Evolutionary conservation across 2,329 filamentous ascomycete genomes (phyloP).

Genomic region (Fusarium penzigii): DNA sequence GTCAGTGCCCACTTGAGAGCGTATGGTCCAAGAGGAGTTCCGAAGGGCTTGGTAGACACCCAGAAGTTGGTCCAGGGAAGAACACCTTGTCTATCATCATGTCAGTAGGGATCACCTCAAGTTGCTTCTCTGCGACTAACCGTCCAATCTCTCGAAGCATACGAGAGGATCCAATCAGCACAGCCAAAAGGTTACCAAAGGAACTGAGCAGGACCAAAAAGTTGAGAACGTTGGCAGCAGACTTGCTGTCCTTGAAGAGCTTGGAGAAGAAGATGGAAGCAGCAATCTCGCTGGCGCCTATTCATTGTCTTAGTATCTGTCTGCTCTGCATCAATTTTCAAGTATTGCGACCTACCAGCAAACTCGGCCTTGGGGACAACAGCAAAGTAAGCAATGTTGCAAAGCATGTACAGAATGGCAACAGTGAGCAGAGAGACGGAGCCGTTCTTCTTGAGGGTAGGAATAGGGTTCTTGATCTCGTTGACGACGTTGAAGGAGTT

Average conservation of each 20-base stretch:
- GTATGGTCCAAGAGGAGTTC: slow-evolving; percentile 62
- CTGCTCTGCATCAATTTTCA: too few species aligned
- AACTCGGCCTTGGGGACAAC: slow-evolving; percentile 53
- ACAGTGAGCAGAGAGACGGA: slow-evolving; percentile 52
- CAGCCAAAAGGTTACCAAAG: slow-evolving; percentile 59
- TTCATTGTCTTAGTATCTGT: neutral
- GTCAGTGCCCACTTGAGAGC: slow-evolving; percentile 58
- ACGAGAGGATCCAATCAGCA: slow-evolving; percentile 55
- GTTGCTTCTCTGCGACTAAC: slow-evolving; percentile 22
- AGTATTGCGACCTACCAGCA: slow-evolving; percentile 13
- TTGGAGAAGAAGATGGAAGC: slow-evolving; percentile 60
- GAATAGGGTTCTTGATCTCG: slow-evolving; percentile 61
- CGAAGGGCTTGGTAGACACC: slow-evolving; percentile 63
- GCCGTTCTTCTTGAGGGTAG: slow-evolving; percentile 51
- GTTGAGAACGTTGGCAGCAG: slow-evolving; percentile 53
- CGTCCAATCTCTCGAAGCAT: slow-evolving; percentile 60
- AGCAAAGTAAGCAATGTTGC: slow-evolving; percentile 62
- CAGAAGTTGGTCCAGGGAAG: slow-evolving; percentile 60
- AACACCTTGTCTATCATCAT: slow-evolving; percentile 51
- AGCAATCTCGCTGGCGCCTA: slow-evolving; percentile 50
- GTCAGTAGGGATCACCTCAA: neutral
- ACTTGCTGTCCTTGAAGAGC: slow-evolving; percentile 49
- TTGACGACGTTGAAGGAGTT: slow-evolving; percentile 65
- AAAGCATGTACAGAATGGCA: slow-evolving; percentile 56
- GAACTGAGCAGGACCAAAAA: slow-evolving; percentile 58